These are phyloP conservation scores for Groenewaldozyma tartarivorans DNA, from an alignment of 805 yeast genomes.

Conservation along the genomic window DNA sequence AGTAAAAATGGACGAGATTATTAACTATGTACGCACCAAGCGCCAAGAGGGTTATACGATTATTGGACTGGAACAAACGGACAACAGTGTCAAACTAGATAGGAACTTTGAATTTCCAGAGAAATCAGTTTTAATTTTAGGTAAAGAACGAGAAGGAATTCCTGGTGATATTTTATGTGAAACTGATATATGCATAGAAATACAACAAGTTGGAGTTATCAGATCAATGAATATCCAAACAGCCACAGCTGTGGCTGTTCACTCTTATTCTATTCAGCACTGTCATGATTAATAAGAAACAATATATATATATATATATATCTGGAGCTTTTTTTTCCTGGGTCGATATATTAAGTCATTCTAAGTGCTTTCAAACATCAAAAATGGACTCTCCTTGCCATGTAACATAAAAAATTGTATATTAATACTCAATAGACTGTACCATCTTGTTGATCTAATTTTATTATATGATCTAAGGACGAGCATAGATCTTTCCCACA, in stretches of 20 bases:
- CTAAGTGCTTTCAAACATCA: too few relatives aligned
- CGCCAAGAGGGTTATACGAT: slow-evolving; percentile 72
- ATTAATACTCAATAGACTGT: not conserved
- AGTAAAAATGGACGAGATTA: slow-evolving; percentile 50
- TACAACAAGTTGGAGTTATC: slow-evolving; percentile 84
- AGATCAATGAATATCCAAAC: slow-evolving; percentile 96
- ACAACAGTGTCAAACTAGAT: slow-evolving; percentile 66
- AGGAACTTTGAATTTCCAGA: slow-evolving; percentile 61
- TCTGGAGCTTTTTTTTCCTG: too few relatives aligned
- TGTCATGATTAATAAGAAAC: slow-evolving; percentile 25
- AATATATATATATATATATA: not conserved
- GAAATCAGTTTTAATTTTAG: slow-evolving; percentile 69
- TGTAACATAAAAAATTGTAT: too few relatives aligned
- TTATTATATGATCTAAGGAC: slow-evolving; percentile 32
- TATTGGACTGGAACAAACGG: slow-evolving; percentile 90
- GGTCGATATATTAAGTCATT: too few relatives aligned
- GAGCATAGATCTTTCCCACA: slow-evolving; percentile 55
- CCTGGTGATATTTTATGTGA: slow-evolving; percentile 79
- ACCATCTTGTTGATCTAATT: not conserved
- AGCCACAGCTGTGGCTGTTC: slow-evolving; percentile 89
- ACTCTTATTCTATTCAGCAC: slow-evolving; percentile 72
- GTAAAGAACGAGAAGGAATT: slow-evolving; percentile 84
- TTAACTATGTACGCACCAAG: slow-evolving; percentile 47
- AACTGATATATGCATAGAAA: slow-evolving; percentile 79
- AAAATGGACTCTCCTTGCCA: too few relatives aligned